These are phyloP conservation scores for Dissophora globulifera DNA, from an alignment of 192 early-diverging fungal species.

Conservation along the genomic window DNA sequence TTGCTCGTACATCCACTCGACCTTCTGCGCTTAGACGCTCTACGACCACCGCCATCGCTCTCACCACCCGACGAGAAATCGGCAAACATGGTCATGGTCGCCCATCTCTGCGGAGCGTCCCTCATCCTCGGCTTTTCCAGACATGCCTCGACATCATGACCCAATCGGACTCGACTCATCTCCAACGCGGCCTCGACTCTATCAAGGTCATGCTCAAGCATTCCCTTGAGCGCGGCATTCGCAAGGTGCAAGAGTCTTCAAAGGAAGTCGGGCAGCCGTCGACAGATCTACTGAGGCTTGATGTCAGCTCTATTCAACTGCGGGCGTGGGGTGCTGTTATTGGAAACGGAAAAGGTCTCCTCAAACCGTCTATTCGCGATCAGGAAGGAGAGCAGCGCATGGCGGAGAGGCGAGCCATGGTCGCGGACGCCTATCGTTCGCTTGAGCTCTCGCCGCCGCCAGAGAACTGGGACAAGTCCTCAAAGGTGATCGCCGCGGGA, in stretches of 20 bases:
- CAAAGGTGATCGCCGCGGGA: conserved; percentile 3
- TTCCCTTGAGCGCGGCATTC: conserved; percentile 22
- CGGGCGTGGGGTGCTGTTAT: conserved; percentile 29
- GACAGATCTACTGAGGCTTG: neutral
- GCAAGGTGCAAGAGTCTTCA: conserved; percentile 2
- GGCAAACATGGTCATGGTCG: neutral
- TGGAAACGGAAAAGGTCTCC: conserved; percentile 42
- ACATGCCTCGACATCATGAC: conserved; percentile 39
- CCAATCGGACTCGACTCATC: conserved; percentile 1
- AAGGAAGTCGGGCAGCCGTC: neutral
- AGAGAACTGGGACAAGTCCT: conserved; percentile 31
- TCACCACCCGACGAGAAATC: neutral
- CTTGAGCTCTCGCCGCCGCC: conserved; percentile 25
- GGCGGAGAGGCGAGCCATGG: conserved; percentile 16
- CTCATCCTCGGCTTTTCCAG: conserved; percentile 20
- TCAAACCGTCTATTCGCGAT: conserved; percentile 18
- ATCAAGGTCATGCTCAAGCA: conserved; percentile 31
- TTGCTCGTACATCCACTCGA: neutral
- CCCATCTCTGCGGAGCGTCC: conserved; percentile 2
- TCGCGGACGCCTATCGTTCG: conserved; percentile 15
- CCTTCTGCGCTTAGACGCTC: neutral
- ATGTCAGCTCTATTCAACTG: neutral
- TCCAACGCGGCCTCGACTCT: neutral
- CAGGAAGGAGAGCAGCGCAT: conserved; percentile 12
- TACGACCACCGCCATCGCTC: neutral